phyloP scores from a whole-genome alignment of 257 asterid species.

The Primulina eburnea region DNA sequence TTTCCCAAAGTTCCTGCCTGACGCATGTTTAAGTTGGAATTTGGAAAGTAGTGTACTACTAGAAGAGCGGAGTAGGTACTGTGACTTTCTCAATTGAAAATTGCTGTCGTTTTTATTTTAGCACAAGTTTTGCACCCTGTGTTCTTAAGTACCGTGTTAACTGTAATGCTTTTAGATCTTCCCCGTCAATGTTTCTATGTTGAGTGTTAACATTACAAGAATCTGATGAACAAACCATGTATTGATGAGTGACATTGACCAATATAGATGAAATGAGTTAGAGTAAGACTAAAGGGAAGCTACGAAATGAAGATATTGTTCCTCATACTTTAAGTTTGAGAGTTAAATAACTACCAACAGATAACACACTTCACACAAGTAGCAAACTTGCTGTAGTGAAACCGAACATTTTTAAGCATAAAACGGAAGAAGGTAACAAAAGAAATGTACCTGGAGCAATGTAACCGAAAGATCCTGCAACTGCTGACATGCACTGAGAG shows the following conservation, averaged over 20 bases:
- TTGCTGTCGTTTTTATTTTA: neutral
- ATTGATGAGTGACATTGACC: neutral
- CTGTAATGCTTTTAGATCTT: too few relatives aligned
- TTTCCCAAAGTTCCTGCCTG: too few relatives aligned
- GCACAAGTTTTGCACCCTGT: too few relatives aligned
- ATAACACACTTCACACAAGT: neutral
- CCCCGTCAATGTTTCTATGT: neutral
- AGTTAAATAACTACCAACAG: neutral
- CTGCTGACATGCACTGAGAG: conserved; percentile 92
- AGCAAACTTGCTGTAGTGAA: too few relatives aligned
- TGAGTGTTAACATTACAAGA: neutral
- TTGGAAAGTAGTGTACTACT: too few relatives aligned
- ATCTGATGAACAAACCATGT: neutral
- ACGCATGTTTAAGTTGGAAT: too few relatives aligned
- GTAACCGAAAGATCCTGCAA: conserved; percentile 95
- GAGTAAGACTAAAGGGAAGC: neutral
- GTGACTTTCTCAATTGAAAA: too few relatives aligned
- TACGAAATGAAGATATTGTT: neutral
- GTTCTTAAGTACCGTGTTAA: too few relatives aligned
- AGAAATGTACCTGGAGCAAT: conserved; percentile 81
- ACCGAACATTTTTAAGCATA: too few relatives aligned
- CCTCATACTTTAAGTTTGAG: neutral
- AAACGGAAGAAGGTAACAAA: neutral
- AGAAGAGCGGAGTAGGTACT: too few relatives aligned
- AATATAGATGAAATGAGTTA: neutral